These are phyloP conservation scores for Pisolithus orientalis DNA, from an alignment of 768 basidiomycete genomes.

Conservation along the genomic window DNA sequence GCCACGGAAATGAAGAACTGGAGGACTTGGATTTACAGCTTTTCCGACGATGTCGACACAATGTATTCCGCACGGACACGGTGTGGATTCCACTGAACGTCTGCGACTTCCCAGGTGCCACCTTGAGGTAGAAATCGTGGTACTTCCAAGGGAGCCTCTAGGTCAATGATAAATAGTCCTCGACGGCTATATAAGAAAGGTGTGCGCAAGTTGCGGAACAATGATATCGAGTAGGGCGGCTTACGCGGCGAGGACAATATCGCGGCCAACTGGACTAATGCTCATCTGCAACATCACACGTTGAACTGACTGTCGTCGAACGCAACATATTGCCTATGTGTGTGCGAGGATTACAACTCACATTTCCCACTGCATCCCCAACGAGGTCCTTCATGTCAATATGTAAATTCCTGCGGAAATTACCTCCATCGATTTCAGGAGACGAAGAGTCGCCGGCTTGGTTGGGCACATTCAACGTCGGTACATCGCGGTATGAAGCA, in stretches of 20 bases:
- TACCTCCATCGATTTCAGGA: conserved; percentile 50
- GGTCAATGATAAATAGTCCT: conserved; percentile 92
- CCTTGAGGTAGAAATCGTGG: conserved; percentile 95
- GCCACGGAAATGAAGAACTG: neutral
- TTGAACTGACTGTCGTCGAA: conserved; percentile 3
- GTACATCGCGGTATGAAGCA: conserved; percentile 27
- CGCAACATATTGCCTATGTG: neutral
- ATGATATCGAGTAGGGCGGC: conserved; percentile 15
- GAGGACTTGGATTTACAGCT: conserved; percentile 49
- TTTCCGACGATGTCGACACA: conserved; percentile 84
- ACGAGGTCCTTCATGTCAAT: conserved; percentile 78
- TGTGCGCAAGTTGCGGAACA: neutral
- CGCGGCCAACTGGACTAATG: conserved; percentile 82
- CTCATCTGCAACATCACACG: conserved; percentile 59
- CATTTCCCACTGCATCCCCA: conserved; percentile 80
- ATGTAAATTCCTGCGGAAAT: conserved; percentile 53
- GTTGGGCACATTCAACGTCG: conserved; percentile 13
- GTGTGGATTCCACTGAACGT: conserved; percentile 92
- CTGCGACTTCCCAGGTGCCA: conserved; percentile 93
- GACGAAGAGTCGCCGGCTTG: conserved; percentile 19
- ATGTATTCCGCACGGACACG: conserved; percentile 70
- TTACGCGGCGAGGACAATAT: conserved; percentile 86
- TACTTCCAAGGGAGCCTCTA: conserved; percentile 78
- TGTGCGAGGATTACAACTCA: conserved; percentile 32
- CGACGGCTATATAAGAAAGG: conserved; percentile 46